phyloP scores from a whole-genome alignment of 805 yeast genomes.

The Hanseniaspora valbyensis region DNA sequence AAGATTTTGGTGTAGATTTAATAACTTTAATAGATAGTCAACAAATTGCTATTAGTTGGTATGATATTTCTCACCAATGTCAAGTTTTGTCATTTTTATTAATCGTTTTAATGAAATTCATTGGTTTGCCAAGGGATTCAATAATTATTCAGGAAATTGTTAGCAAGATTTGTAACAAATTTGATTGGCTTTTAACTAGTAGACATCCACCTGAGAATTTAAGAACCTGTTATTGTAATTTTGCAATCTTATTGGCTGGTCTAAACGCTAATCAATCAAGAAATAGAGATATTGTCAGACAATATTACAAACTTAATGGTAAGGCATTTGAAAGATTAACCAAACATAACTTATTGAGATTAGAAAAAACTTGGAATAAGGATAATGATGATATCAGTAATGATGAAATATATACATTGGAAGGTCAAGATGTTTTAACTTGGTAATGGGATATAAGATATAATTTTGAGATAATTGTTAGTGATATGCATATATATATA shows the following conservation, averaged over 20 bases:
- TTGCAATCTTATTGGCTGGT: conserved; percentile 31
- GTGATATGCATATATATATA: too few species aligned
- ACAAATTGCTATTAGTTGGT: conserved; percentile 31
- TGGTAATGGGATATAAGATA: conserved; percentile 8
- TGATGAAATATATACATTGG: conserved; percentile 25
- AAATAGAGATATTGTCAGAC: conserved; percentile 26
- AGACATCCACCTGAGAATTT: conserved; percentile 30
- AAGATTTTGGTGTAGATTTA: conserved; percentile 30
- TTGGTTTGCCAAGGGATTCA: conserved; percentile 29
- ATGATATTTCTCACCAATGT: conserved; percentile 31
- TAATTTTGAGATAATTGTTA: too few species aligned
- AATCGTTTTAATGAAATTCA: conserved; percentile 26
- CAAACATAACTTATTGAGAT: conserved; percentile 27
- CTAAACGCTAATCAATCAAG: conserved; percentile 29
- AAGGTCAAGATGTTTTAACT: conserved; percentile 29
- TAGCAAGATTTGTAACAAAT: conserved; percentile 24
- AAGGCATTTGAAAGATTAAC: conserved; percentile 27
- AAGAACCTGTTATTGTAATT: conserved; percentile 30
- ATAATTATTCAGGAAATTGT: conserved; percentile 29
- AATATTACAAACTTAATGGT: conserved; percentile 27
- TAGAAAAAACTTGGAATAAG: conserved; percentile 30
- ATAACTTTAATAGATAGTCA: conserved; percentile 23
- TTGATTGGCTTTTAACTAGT: conserved; percentile 27
- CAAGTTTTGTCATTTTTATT: conserved; percentile 29
- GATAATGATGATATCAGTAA: conserved; percentile 2